Base-by-base conservation (phyloP, 495 filamentous ascomycete species). In the Penicillium goetzii region DNA sequence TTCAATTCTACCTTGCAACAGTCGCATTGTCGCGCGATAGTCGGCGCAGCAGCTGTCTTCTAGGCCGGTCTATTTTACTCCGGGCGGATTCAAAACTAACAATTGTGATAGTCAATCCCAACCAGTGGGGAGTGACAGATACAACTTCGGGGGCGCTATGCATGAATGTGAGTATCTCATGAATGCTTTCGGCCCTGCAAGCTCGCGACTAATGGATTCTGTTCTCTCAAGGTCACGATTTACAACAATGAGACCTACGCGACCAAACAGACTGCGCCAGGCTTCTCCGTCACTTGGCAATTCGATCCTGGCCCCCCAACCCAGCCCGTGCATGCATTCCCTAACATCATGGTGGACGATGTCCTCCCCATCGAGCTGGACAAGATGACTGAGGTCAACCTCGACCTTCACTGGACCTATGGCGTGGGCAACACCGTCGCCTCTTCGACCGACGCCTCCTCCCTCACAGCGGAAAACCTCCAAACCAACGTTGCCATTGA, bases 401-500 rank as follows among this genome's bases (percentile, higher is more conserved):
- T 77, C 33, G 73, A 73, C 36, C 25, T 80, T 2, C 49, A 64
- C 53, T 81, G 78, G 78, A 73, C 75, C 15, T 78, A 78, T 51
- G 72, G 69, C 11, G 33, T 77, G 19, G 78, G 78, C 58, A 65
- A 77, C 56, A 21, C 49, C 2, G 43, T 60, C 23, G 69, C 61
- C 4, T 52, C 38, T 0, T 61, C 65, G 0, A 73, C 75, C 2
- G 62, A 64, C 14, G 21, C 47, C 2, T 10, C 47, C 0, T 49
- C 51, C 14, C 62, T 81, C 11, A 62, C 19, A 14, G 34, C 55
- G 19, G 58, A 64, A 9, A 51, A 53, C 2, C 65, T 78, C 21
- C 72, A 79, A 43, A 62, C 73, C 58, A 80, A 78, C 68, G 79
- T 81, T n/a, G 77, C 76, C 33, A 63, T 81, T 23, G 79, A 81